Percentiles rank a stretch among this genome's conserved stretches.
These are phyloP conservation scores for Malus hybrid DNA, from an alignment of 331 rosid genomes.

Conservation along the genomic window DNA sequence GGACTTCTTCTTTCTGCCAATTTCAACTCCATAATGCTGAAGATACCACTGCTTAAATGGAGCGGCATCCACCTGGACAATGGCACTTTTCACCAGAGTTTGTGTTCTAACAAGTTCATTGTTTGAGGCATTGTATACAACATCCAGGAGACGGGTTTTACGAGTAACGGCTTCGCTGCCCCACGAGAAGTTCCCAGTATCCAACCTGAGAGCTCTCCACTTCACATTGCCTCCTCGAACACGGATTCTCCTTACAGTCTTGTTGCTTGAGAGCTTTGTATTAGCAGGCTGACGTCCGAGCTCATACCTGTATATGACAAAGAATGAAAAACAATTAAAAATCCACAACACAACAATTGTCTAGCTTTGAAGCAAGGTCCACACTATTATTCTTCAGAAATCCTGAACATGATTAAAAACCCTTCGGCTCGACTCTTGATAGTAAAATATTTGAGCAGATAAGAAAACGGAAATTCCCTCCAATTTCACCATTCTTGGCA, in stretches of 20 bases:
- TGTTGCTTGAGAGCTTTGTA: slow-evolving; percentile 40
- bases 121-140: slow-evolving; percentile 39
- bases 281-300: slow-evolving; percentile 38
- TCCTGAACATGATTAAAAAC: too few species aligned
- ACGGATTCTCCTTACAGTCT: slow-evolving; percentile 35
- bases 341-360: background rate
- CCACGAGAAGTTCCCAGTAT: slow-evolving; percentile 15
- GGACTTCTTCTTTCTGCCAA: slow-evolving; percentile 34
- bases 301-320: slow-evolving; percentile 23
- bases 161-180: slow-evolving; percentile 34
- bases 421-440: too few species aligned
- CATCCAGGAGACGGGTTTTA: slow-evolving; percentile 36
- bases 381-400: background rate
- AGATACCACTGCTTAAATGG: slow-evolving; percentile 43
- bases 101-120: slow-evolving; percentile 43
- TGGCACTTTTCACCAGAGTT: slow-evolving; percentile 34
- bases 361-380: background rate
- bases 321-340: background rate
- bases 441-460: too few species aligned
- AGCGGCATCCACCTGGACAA: slow-evolving; percentile 37
- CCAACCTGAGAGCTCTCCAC: slow-evolving; percentile 34
- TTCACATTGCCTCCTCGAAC: slow-evolving; percentile 41
- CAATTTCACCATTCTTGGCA: background rate
- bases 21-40: slow-evolving; percentile 33
- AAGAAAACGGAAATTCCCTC: too few species aligned